Evolutionary conservation across 179 eudicot species (phyloP), one percentile per base, ranked within the genome.

Genomic region (Camellia oleifera): DNA sequence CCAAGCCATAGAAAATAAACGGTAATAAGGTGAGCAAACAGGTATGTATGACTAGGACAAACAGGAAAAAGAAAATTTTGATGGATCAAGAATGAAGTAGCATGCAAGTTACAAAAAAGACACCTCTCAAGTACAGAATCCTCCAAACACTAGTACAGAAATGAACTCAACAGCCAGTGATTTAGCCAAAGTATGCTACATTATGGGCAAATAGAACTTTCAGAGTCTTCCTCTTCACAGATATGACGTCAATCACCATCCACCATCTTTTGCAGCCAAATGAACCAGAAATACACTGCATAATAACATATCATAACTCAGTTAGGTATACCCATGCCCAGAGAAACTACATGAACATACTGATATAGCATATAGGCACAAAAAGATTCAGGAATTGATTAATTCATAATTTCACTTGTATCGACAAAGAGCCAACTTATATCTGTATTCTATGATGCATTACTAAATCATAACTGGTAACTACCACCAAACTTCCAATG

Each of bases 261-360:
- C 7, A 15, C 60, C 67, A 76, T n/a, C 65, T 9, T 53, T 61
- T 70, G 18, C 46, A 32, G 26, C 61, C 56, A 40, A 46, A 63
- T 40, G 3, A 18, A 60, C 40, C 69, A 32, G 62, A 6, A 79
- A n/a, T 50, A 72, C 80, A 61, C 81, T 82, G 81, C 78, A 82
- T 5, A 77, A 5, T 40, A 32, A 32, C 40, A 68, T 18, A 60
- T 7, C 54, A 56, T 23, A 18, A 77, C n/a, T n/a, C 26, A 50
- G 26, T 68, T 42, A 42, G 23, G 18, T 40, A 40, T 45, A 15
- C 11, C 74, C 44, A 20, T 44, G 26, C 53, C 12, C 2, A 46
- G 45, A 11, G 26, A 18, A 17, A 8, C 44, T 44, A 69, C 44
- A 15, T n/a, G 14, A 69, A 2, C 8, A 40, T 40, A 18, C n/a